Evolutionary conservation across 768 basidiomycete species (phyloP).

Genomic region (Tylopilus plumbeoviolaceoides): DNA sequence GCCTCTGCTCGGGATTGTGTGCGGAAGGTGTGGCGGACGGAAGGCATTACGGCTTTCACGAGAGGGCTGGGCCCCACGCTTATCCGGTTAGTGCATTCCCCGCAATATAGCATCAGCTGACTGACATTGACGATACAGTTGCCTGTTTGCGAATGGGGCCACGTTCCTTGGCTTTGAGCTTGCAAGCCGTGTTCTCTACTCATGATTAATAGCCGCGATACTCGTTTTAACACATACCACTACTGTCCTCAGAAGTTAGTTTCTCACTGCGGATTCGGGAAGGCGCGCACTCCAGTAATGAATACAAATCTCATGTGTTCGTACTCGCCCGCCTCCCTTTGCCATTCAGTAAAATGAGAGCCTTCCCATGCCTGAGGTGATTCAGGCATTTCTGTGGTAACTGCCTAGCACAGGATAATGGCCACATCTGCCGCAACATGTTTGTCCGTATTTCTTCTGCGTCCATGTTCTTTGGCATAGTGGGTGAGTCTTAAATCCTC

Average conservation of each 20-base stretch:
- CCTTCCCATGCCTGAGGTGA: too few species aligned
- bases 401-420: too few species aligned
- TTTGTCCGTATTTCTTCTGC: too few species aligned
- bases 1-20: slow-evolving; percentile 79
- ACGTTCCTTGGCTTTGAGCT: slow-evolving; percentile 97
- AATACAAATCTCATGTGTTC: too few species aligned
- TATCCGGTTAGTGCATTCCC: slow-evolving; percentile 60
- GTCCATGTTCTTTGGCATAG: too few species aligned
- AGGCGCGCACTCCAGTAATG: too few species aligned
- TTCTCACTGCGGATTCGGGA: too few species aligned
- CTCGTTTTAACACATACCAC: slow-evolving; percentile 1
- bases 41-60: slow-evolving; percentile 84
- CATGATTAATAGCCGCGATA: slow-evolving; percentile 10
- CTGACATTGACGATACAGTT: slow-evolving; percentile 44
- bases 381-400: too few species aligned
- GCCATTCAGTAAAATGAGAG: too few species aligned
- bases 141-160: slow-evolving; percentile 94
- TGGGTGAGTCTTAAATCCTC: too few species aligned
- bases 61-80: slow-evolving; percentile 90
- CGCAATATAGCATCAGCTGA: background rate
- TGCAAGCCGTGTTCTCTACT: slow-evolving; percentile 68
- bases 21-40: slow-evolving; percentile 74
- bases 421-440: too few species aligned
- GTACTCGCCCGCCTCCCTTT: too few species aligned
- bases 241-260: background rate